Base-by-base conservation (phyloP, 371 early-diverging fungal genomes). In the Mucor lusitanicus region DNA sequence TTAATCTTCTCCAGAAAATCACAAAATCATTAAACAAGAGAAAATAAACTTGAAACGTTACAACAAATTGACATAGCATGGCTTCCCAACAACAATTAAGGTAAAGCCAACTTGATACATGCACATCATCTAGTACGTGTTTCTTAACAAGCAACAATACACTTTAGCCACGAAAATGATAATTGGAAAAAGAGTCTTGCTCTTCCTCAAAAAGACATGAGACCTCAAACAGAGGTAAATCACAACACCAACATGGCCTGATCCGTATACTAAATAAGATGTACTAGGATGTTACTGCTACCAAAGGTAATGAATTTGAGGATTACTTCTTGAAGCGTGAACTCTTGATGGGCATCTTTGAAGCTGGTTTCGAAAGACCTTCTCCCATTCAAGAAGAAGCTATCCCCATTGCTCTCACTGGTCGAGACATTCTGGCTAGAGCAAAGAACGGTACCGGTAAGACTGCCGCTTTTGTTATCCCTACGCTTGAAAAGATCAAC, bases 381-480 rank as follows among this genome's bases (percentile, higher is more conserved):
- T 95, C 97, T 39, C 99, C 99, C 57, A 99, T 99, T 75, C 99
- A 99, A 83, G 99, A 98, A 88, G 98, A 98, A 83, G 88, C 98
- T 23, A 98, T 99, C 68, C 99, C 98, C 17, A 95, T 97, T 72
- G 96, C 98, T 3, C 87, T 99, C 46, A 90, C 96, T 19, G 98
- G 98, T 6, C 85, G 96, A 67, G 98, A 99, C 80, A 94, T 99
- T 57, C 85, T 98, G 42, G 99, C 98, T 7, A 84, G 97, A 67
- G 96, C 99, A 55, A 99, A 99, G 82, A 99, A 98, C 78, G 99
- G 99, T 19, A 99, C 99, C 0, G 99, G 99, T 53, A 99, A 99
- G 78, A 98, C 99, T 0, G 99, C 96, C 19, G 97, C 98, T 0
- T 99, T 97, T 79, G 88, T 94, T 44, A 97, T 99, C 64, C 98